phyloP scores from a whole-genome alignment of 495 filamentous ascomycete genomes.

The Xeromyces bisporus region DNA sequence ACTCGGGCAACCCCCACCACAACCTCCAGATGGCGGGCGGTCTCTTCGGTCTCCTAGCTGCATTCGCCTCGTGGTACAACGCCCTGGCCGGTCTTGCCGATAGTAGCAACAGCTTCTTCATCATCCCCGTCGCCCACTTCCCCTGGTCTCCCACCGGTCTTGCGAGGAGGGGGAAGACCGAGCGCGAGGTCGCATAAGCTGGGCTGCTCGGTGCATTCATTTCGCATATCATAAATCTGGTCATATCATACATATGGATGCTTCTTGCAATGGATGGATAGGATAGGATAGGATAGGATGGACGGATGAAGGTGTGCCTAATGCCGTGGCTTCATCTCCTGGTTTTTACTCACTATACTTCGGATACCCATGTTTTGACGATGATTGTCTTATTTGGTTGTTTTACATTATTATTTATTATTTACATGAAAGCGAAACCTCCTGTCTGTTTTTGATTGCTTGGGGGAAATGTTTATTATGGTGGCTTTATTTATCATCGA shows the following conservation, averaged over 20 bases:
- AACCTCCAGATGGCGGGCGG: conserved; percentile 63
- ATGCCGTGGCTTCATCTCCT: too few relatives aligned
- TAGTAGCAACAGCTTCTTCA: conserved; percentile 80
- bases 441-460: too few relatives aligned
- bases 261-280: background rate
- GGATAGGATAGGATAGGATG: background rate
- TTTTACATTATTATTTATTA: too few relatives aligned
- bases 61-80: conserved; percentile 94
- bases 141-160: conserved; percentile 87
- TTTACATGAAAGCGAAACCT: too few relatives aligned
- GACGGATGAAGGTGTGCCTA: too few relatives aligned
- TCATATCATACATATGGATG: too few relatives aligned
- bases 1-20: conserved; percentile 23
- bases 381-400: too few relatives aligned
- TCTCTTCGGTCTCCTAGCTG: conserved; percentile 71
- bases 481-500: too few relatives aligned
- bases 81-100: conserved; percentile 91
- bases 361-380: too few relatives aligned
- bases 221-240: too few relatives aligned
- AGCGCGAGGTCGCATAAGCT: conserved; percentile 22
- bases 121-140: conserved; percentile 89
- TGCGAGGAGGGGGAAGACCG: conserved; percentile 28
- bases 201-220: background rate
- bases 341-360: too few relatives aligned
- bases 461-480: too few relatives aligned